Conservation (phyloP, 139 green algal genomes). For the Chlorella ohadii region DNA sequence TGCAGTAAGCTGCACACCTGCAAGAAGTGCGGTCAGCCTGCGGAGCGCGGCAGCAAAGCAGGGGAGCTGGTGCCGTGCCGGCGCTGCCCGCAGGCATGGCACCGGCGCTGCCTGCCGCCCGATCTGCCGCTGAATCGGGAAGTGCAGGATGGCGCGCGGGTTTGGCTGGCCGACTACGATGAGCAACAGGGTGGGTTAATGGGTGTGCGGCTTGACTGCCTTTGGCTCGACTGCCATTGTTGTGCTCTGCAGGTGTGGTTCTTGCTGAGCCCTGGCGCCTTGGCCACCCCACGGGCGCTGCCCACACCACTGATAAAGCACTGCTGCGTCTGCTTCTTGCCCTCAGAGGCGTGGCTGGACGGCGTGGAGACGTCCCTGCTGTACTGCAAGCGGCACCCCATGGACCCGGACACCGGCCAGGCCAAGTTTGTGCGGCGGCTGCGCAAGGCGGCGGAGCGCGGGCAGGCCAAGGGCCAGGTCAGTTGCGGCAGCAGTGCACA, state of each 20-base stretch:
- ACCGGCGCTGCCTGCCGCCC: slow-evolving; percentile 57
- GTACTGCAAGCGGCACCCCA: slow-evolving; percentile 39
- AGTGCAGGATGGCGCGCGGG: neutral
- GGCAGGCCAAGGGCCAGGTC: too few species aligned
- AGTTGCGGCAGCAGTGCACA: too few species aligned
- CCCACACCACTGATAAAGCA: too few species aligned
- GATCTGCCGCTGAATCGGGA: neutral
- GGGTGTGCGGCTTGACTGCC: too few species aligned
- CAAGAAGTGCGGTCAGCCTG: neutral
- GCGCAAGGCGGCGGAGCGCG: neutral
- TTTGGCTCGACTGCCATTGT: too few species aligned
- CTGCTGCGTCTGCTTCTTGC: neutral
- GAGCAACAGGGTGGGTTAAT: neutral
- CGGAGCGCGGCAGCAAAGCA: neutral
- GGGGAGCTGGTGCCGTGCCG: slow-evolving; percentile 60
- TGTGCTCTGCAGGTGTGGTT: neutral
- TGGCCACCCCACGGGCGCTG: too few species aligned
- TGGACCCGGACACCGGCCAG: neutral
- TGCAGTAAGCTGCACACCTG: slow-evolving; percentile 51
- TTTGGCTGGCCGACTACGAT: slow-evolving; percentile 29
- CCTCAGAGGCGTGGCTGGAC: slow-evolving; percentile 6
- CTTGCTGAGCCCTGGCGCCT: too few species aligned
- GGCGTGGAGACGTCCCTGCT: slow-evolving; percentile 34
- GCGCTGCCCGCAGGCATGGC: slow-evolving; percentile 62
- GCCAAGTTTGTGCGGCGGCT: neutral